A percentile compares a stretch with the other conserved stretches of the same genome.
Conservation (phyloP, 106 monocot species). For the Apostasia shenzhenica region DNA sequence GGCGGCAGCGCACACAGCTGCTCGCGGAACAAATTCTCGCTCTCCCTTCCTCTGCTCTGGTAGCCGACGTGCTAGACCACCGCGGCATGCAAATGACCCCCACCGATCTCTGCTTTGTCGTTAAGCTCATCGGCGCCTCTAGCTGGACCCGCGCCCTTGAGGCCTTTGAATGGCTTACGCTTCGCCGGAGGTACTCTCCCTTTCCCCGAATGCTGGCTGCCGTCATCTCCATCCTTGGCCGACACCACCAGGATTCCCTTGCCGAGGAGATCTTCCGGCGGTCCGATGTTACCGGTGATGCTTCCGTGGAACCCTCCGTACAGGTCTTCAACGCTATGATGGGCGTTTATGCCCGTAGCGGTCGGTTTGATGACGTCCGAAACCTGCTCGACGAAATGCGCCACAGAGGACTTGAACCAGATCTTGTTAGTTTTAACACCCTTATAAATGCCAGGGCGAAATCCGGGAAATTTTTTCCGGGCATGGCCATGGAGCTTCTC, state of each 20-base stretch:
- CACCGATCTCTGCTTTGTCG: conserved; percentile 66
- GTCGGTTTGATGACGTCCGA: conserved; percentile 43
- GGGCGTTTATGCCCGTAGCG: conserved; percentile 77
- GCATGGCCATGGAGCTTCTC: conserved; percentile 53
- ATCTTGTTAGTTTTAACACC: conserved; percentile 93
- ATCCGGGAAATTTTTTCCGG: conserved; percentile 36
- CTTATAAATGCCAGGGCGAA: conserved; percentile 78
- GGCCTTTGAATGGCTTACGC: conserved; percentile 79
- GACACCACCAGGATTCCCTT: conserved; percentile 46
- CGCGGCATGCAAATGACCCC: conserved; percentile 68
- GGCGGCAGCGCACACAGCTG: conserved; percentile 59
- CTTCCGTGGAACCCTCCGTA: conserved; percentile 19
- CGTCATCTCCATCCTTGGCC: conserved; percentile 66
- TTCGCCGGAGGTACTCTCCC: conserved; percentile 48
- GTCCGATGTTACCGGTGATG: conserved; percentile 14
- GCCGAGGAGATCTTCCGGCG: conserved; percentile 78
- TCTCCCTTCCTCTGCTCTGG: conserved; percentile 42
- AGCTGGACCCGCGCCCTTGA: conserved; percentile 92
- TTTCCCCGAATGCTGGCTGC: conserved; percentile 56
- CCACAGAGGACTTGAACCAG: conserved; percentile 54
- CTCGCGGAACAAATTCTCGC: conserved; percentile 60
- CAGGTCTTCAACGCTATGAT: conserved; percentile 98
- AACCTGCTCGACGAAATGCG: conserved; percentile 53
- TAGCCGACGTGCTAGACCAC: conserved; percentile 69
- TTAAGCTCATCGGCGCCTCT: conserved; percentile 48